Evolutionary conservation across 176 grass and related monocot genomes (phyloP), one percentile per base, ranked within the genome.

Genomic region (Musa schizocarpa): DNA sequence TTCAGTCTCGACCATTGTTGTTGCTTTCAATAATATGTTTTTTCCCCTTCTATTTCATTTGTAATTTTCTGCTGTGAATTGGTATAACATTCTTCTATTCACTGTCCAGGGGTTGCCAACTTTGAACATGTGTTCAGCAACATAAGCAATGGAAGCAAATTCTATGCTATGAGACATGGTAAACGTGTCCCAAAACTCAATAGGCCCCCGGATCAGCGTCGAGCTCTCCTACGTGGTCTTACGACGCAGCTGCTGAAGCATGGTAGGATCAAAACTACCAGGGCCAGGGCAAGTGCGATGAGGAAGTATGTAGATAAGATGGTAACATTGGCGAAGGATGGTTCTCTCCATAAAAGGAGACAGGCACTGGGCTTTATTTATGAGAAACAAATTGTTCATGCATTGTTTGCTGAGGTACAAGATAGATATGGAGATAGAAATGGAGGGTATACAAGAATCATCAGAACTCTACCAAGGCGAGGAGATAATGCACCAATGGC

Each of bases 401-500:
- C 90, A 0, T 72, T 99, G 80, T 99, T 99, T 77, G 82, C 85
- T 50, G 88, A 99, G 76, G 95, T 93, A 34, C 71, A 76, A 8
- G 83, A 91, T 63, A 91, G 95, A 84, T 94, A 99, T 3, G 90
- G 87, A 24, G 90, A 94, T 9, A 89, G 90, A 76, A 63, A 99
- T 0, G 95, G 90, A 12, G 95, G 90, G 17, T 99, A 94, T 78
- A 94, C 95, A 50, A 91, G 90, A 79, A 87, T 99, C 81, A 87
- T 91, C 71, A 92, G 80, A 49, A 94, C 95, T 11, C 84, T 91
- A 78, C 88, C 86, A 54, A 86, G 95, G 62, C 86, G 84, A 23
- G 95, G 90, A 73, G 95, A 99, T 54, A 94, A 94, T 84, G 95
- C 95, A 63, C 88, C 95, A 9, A 91, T 94, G 95, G 90, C 90